Evolutionary conservation across 1,284 basidiomycete genomes (phyloP).

Genomic region (Microbotryomycetes sp.): DNA sequence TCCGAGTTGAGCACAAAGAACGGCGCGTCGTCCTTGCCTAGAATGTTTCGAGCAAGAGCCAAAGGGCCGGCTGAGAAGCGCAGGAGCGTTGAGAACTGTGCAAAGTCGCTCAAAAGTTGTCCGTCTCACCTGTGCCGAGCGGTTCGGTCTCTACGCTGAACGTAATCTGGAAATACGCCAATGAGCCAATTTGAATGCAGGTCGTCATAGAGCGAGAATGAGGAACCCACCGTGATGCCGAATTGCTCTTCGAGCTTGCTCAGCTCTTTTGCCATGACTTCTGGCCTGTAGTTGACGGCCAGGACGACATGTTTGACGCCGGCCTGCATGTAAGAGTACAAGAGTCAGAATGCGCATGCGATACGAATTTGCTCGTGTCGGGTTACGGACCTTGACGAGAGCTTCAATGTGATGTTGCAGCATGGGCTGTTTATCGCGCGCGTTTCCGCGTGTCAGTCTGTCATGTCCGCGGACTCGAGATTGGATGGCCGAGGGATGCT

Average conservation of each 20-base stretch:
- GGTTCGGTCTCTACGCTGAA: conserved; percentile 49
- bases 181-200: too few species aligned
- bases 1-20: conserved; percentile 51
- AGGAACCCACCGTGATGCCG: conserved; percentile 40
- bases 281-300: conserved; percentile 46
- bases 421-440: conserved; percentile 24
- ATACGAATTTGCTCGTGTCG: conserved; percentile 1
- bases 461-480: too few species aligned
- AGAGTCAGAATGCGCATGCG: not conserved
- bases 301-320: conserved; percentile 49
- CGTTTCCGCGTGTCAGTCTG: too few species aligned
- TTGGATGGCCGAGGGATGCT: too few species aligned
- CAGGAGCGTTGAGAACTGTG: too few species aligned
- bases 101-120: not conserved
- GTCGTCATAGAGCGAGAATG: not conserved
- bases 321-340: conserved; percentile 36
- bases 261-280: conserved; percentile 47
- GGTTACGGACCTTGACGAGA: conserved; percentile 44
- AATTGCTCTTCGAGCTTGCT: conserved; percentile 48
- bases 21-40: conserved; percentile 48
- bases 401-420: conserved; percentile 48
- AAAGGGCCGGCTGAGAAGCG: conserved; percentile 45
- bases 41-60: conserved; percentile 46
- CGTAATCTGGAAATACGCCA: conserved; percentile 42
- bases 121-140: conserved; percentile 43